phyloP scores from a whole-genome alignment of 139 green algal species.

The Chlorella sp. region DNA sequence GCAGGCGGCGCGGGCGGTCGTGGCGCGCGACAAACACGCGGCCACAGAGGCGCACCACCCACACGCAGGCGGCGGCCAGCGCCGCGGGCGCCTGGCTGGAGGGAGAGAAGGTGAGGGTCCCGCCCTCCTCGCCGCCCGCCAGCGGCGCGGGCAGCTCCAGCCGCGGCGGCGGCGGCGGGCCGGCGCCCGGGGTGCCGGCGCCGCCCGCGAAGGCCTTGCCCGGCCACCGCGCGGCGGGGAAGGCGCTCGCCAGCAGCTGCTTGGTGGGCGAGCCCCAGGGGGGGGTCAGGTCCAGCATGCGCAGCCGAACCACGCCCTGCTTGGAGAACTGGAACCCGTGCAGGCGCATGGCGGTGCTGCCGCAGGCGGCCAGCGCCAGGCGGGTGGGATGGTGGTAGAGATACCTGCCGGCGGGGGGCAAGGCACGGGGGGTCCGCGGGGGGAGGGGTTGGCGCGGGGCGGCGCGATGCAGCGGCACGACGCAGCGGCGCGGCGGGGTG shows the following conservation, averaged over 20 bases:
- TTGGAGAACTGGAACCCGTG: conserved; percentile 32
- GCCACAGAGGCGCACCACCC: conserved; percentile 26
- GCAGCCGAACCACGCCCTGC: conserved; percentile 9
- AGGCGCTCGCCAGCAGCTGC: neutral
- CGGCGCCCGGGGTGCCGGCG: too few relatives aligned
- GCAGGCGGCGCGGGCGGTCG: neutral
- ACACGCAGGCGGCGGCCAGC: conserved; percentile 20
- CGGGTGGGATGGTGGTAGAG: conserved; percentile 5
- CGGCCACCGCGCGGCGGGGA: conserved; percentile 4
- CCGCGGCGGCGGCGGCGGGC: too few relatives aligned
- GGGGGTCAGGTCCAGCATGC: conserved; percentile 29
- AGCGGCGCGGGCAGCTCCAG: neutral
- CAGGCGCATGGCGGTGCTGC: conserved; percentile 7
- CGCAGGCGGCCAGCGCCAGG: conserved; percentile 25
- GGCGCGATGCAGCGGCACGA: too few relatives aligned
- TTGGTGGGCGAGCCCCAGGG: conserved; percentile 27
- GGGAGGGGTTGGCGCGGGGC: too few relatives aligned
- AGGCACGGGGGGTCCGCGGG: too few relatives aligned
- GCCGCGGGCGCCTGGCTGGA: neutral
- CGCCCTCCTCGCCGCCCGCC: conserved; percentile 8
- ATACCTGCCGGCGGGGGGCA: too few relatives aligned
- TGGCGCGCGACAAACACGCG: conserved; percentile 19
- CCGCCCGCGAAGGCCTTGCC: conserved; percentile 8
- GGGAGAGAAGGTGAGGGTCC: too few relatives aligned
- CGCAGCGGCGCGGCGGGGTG: too few relatives aligned